phyloP scores from a whole-genome alignment of 106 monocot genomes.

The Dendrobium officinale region DNA sequence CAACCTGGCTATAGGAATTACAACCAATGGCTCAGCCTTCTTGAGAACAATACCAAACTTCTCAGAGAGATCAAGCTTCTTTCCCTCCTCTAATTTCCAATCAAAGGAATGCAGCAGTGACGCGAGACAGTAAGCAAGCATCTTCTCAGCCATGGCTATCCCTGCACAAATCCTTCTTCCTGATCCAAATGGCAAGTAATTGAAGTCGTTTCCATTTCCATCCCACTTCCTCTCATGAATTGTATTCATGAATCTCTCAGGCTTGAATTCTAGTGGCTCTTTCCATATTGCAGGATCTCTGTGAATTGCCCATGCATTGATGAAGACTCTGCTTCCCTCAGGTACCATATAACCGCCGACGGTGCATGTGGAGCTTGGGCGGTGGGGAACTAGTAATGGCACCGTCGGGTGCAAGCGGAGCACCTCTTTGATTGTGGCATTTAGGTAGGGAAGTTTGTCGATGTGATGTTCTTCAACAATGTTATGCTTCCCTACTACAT shows the following conservation, averaged over 20 bases:
- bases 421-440: slow-evolving; percentile 3
- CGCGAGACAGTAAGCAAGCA: slow-evolving; percentile 13
- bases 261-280: slow-evolving; percentile 19
- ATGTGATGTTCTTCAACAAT: slow-evolving; percentile 13
- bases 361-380: slow-evolving; percentile 10
- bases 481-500: slow-evolving; percentile 5
- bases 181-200: slow-evolving; percentile 33
- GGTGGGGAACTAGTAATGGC: slow-evolving; percentile 16
- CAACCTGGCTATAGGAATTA: slow-evolving; percentile 18
- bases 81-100: slow-evolving; percentile 23
- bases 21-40: slow-evolving; percentile 27
- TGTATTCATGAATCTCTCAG: slow-evolving; percentile 21
- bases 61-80: slow-evolving; percentile 20
- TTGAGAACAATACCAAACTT: slow-evolving; percentile 32
- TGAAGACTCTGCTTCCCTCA: slow-evolving; percentile 11
- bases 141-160: slow-evolving; percentile 36
- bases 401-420: slow-evolving; percentile 14
- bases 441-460: slow-evolving; percentile 7
- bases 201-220: slow-evolving; percentile 16
- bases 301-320: slow-evolving; percentile 32
- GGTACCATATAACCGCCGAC: slow-evolving; percentile 22
- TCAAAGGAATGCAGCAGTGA: slow-evolving; percentile 36
- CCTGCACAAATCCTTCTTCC: slow-evolving; percentile 43
- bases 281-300: slow-evolving; percentile 20
- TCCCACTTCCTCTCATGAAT: neutral